phyloP scores from a whole-genome alignment of 2,329 filamentous ascomycete genomes.

The Phialemonium atrogriseum region DNA sequence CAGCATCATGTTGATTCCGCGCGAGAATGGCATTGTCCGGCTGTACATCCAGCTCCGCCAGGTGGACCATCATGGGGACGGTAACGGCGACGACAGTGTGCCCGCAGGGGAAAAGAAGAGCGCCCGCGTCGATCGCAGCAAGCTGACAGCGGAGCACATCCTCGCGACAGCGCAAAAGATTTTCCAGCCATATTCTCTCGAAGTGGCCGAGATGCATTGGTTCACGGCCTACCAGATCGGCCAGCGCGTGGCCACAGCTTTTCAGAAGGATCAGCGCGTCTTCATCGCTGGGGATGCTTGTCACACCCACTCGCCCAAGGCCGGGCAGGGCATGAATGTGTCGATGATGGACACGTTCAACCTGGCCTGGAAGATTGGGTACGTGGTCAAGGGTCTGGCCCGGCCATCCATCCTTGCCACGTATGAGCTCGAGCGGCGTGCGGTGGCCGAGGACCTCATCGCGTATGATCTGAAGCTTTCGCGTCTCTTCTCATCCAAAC shows the following conservation, averaged over 20 bases:
- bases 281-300: slow-evolving; percentile 52
- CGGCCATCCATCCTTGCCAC: slow-evolving; percentile 26
- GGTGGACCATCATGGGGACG: neutral
- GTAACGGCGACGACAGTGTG: neutral
- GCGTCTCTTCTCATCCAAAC: slow-evolving; percentile 38
- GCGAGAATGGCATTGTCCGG: slow-evolving; percentile 10
- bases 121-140: slow-evolving; percentile 2
- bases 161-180: neutral
- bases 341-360: slow-evolving; percentile 48
- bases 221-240: slow-evolving; percentile 31
- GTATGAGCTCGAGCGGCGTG: slow-evolving; percentile 37
- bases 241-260: slow-evolving; percentile 41
- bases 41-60: slow-evolving; percentile 1
- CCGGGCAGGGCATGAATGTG: slow-evolving; percentile 54
- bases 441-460: slow-evolving; percentile 52
- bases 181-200: neutral
- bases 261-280: slow-evolving; percentile 39
- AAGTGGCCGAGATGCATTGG: slow-evolving; percentile 3
- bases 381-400: slow-evolving; percentile 22
- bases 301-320: slow-evolving; percentile 38
- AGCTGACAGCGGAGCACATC: neutral
- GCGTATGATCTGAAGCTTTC: slow-evolving; percentile 42
- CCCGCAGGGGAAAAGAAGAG: neutral
- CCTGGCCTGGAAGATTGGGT: slow-evolving; percentile 35
- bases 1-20: slow-evolving; percentile 16